Evolutionary conservation across 108 stramenopile genomes (phyloP), one percentile per base, ranked within the genome.

Genomic region (Bacterosira constricta): DNA sequence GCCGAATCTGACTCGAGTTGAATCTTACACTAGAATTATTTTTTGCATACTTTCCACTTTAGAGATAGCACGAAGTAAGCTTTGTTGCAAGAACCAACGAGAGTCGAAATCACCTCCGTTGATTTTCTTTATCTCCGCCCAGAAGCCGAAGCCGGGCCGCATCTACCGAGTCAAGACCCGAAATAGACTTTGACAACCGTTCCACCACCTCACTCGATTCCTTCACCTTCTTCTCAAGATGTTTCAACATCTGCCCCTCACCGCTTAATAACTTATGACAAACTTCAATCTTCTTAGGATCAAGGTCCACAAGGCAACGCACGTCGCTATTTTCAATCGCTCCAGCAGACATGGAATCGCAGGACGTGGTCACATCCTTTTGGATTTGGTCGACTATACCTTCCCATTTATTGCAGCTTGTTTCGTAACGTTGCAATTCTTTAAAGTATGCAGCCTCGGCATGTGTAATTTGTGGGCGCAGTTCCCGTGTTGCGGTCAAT

Each of bases 401-500:
- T 38, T 87, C 73, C 86, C 86, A 87, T 39, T 83, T 58, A 31
- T 72, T 60, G 41, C 78, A 84, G 39, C 59, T 75, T 17, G 74
- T 58, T 46, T 88, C 69, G 23, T 83, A 76, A 8, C 81, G 77
- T 49, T 76, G 44, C 12, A 92, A 50, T 36, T 89, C 83, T 49
- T 81, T 83, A 56, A 93, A 90, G 54, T 87, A 90, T 15, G 82
- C 77, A 35, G 52, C 77, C 69, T 93, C 92, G 15, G 88, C 88
- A 55, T 90, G 77, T 23, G 86, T 89, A 36, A 93, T 75, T 18
- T 85, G 86, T 10, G 92, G 89, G 20, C 71, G 62, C 44, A 90
- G 69, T 35, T 89, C 87, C 42, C 84, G 74, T 39, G 76, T 66
- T 9, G 89, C 85, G 21, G 87, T 76, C 3, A 89, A 58, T 3